Conservation (phyloP, 768 basidiomycete genomes). For the Mycena galopus region DNA sequence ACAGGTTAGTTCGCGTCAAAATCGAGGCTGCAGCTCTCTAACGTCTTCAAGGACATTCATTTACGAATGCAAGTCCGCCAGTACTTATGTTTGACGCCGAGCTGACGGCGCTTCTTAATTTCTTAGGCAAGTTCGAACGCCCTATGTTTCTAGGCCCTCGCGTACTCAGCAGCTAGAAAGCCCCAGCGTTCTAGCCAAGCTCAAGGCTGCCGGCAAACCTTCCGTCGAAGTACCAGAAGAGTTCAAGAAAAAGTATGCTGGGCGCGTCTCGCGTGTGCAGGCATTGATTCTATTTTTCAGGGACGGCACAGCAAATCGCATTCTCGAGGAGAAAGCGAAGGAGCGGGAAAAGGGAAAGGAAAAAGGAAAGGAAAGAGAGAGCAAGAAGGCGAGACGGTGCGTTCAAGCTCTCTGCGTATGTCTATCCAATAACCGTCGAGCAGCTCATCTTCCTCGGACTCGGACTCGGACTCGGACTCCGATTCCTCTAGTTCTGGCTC, state of each 20-base stretch:
- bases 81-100: neutral
- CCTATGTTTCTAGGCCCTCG: conserved; percentile 92
- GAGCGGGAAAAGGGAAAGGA: conserved; percentile 65
- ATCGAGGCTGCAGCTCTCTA: neutral
- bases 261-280: conserved; percentile 1
- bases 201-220: conserved; percentile 79
- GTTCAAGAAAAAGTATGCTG: conserved; percentile 80
- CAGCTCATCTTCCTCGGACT: conserved; percentile 54
- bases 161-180: conserved; percentile 89
- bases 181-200: conserved; percentile 73
- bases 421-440: conserved; percentile 15
- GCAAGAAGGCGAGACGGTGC: conserved; percentile 55
- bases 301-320: conserved; percentile 86
- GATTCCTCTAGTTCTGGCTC: no score
- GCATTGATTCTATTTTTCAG: conserved; percentile 52
- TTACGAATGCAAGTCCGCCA: conserved; percentile 85
- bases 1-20: conserved; percentile 60
- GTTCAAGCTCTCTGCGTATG: conserved; percentile 20
- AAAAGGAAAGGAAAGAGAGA: conserved; percentile 53
- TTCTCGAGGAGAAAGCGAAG: conserved; percentile 87
- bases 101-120: neutral
- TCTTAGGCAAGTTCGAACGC: conserved; percentile 75
- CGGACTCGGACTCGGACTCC: conserved; percentile 53
- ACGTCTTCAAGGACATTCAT: conserved; percentile 75
- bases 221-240: conserved; percentile 91